These are phyloP conservation scores for Halophytophthora polymorphica DNA, from an alignment of 352 stramenopile species.

Conservation along the genomic window DNA sequence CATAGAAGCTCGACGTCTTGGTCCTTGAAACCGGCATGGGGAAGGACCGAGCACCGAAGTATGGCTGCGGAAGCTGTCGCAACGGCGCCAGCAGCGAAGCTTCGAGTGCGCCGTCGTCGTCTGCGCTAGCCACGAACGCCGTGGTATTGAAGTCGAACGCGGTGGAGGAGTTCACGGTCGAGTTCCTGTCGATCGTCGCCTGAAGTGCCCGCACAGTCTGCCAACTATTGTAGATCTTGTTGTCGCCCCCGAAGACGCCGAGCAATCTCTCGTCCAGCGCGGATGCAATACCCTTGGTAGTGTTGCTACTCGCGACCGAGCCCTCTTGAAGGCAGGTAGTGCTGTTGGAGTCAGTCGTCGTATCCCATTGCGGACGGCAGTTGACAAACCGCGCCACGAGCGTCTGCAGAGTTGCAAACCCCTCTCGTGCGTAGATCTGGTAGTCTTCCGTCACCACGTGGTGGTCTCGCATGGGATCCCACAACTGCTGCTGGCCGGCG, in stretches of 20 bases:
- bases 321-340: slow-evolving; percentile 17
- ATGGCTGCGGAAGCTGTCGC: slow-evolving; percentile 32
- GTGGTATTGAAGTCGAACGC: slow-evolving; percentile 15
- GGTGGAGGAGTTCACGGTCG: not conserved
- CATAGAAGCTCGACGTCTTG: slow-evolving; percentile 30
- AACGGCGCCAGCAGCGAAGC: slow-evolving; percentile 29
- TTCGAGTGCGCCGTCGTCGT: slow-evolving; percentile 2
- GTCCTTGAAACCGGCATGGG: slow-evolving; percentile 32
- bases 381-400: slow-evolving; percentile 38
- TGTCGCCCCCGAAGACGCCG: slow-evolving; percentile 20
- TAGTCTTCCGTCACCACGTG: slow-evolving; percentile 15
- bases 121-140: not conserved
- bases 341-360: slow-evolving; percentile 7
- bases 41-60: slow-evolving; percentile 22
- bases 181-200: not conserved
- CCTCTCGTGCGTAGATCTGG: slow-evolving; percentile 32
- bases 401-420: slow-evolving; percentile 49
- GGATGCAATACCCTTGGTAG: not conserved
- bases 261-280: slow-evolving; percentile 20
- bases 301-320: slow-evolving; percentile 9
- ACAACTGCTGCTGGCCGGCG: slow-evolving; percentile 13
- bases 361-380: slow-evolving; percentile 39
- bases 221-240: slow-evolving; percentile 15
- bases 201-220: not conserved
- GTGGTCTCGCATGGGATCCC: slow-evolving; percentile 15